Base-by-base conservation (phyloP, 2,329 filamentous ascomycete genomes). In the Fusarium cyanostomum region DNA sequence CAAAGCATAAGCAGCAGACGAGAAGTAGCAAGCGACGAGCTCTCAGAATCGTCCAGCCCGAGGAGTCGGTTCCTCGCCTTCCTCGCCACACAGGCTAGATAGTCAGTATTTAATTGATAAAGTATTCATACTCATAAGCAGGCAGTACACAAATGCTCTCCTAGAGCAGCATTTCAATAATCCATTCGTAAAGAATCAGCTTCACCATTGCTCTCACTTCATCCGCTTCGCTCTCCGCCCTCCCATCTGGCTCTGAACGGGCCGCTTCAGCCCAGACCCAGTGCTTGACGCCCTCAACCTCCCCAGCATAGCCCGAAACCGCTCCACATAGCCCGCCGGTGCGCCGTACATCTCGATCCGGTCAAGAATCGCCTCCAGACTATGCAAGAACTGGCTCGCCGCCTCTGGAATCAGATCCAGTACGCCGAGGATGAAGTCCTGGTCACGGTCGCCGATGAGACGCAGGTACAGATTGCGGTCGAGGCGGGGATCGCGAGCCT, bases 381-480 rank as follows among this genome's bases (percentile, higher is more conserved):
- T 71, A 43, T 79, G 71, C 15, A 81, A 63, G 51, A 80, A 81
- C 56, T 78, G 79, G 43, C 74, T 78, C 37, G 81, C 78, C 10
- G 77, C 76, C 41, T 81, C 80, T 2, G 78, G 80, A 2, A 84
- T 72, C 18, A 78, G 69, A 13, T 70, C 71, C 5, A 86, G 75
- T 8, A 79, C 75, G 31, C 75, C 78, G 30, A 84, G 67, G 34
- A 82, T 74, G 60, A 86, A 86, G 63, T 75, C 74, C 6, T 67
- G 64, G 46, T 81, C 78, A 8, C 67, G 67, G 37, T 79, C 78
- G 8, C 83, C 81, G 1, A 86, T 74, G 24, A 86, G 78, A 13
- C 76, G 73, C 37, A 75, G 69, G 71, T 83, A 86, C 8, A 86
- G 75, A 56, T 84, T 83, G 6, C 78, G 75, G 28, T 80, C 76